Base-by-base conservation (phyloP, 768 basidiomycete genomes). In the Boletellus sp. region DNA sequence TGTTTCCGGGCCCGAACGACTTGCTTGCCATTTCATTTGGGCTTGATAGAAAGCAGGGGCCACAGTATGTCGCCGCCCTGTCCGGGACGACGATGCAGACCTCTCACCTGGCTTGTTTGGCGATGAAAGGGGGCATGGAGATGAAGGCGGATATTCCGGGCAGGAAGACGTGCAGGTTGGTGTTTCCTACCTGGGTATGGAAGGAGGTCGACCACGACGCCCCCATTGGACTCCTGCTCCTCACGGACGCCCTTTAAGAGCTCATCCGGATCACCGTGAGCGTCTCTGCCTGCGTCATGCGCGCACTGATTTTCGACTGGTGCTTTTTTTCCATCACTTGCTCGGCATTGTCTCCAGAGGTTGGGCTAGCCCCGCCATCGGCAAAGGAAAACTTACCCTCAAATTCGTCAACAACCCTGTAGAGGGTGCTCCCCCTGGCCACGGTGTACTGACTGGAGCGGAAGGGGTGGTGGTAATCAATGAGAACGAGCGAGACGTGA, bases 341-440 rank as follows among this genome's bases (percentile, higher is more conserved):
- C 36, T 68, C 16, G 68, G 71, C 2, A 65, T 70, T 42, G 4
- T 72, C 20, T 56, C 63, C 46, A 69, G 56, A 32, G 70, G 68
- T n/a, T 38, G 50, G 17, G 48, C 65, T 13, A 62, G 62, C 51
- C 8, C 41, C 6, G 40, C 59, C 40, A 61, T 70, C 7, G 68
- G 68, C 11, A 48, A 51, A 0, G 64, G 63, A 26, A 52, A n/a
- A n/a, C 55, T 67, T 3, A 28, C 48, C 16, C 42, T 68, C 39
- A 26, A 32, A 2, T 42, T 36, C 12, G 54, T 55, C n/a, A 46
- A 49, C 15, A 48, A 42, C 0, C 38, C 38, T 39, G 61, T 66
- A 1, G 2, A 35, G 0, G 55, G 58, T 1, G 37, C 45, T 15
- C 70, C 68, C 6, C 58, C 49, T 1, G 71, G 68, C 10, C 61